A percentile compares a stretch with the other conserved stretches of the same genome.
These are phyloP conservation scores for Colletotrichum acutatum DNA, from an alignment of 2,329 filamentous ascomycete genomes.

Conservation along the genomic window DNA sequence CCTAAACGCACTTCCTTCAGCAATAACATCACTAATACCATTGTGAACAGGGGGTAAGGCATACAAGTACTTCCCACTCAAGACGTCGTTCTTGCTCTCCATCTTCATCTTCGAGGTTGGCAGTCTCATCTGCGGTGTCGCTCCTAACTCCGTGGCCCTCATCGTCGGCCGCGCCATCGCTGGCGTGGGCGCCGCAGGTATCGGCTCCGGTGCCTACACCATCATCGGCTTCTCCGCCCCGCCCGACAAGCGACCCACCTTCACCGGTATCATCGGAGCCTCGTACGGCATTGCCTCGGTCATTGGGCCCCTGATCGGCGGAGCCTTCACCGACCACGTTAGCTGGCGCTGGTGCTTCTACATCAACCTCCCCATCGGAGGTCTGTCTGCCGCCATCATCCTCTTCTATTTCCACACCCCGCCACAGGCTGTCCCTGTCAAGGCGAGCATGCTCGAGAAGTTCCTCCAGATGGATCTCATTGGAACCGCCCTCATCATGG, in stretches of 20 bases:
- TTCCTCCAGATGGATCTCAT: constrained; percentile 59
- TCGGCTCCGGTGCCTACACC: constrained; percentile 58
- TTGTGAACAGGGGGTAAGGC: constrained; percentile 53
- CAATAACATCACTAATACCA: constrained; percentile 39
- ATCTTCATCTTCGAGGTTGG: constrained; percentile 67
- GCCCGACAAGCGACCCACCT: constrained; percentile 48
- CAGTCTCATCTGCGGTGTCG: constrained; percentile 61
- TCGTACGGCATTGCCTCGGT: constrained; percentile 50
- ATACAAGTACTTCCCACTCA: constrained; percentile 64
- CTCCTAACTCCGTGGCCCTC: constrained; percentile 58
- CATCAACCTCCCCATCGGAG: constrained; percentile 50
- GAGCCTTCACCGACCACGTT: constrained; percentile 50
- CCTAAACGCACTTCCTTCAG: constrained; percentile 30
- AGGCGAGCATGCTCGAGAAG: constrained; percentile 54
- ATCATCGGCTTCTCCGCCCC: constrained; percentile 58
- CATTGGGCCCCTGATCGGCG: constrained; percentile 50
- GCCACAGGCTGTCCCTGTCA: constrained; percentile 48
- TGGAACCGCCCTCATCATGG: constrained; percentile 58
- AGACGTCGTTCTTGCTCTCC: constrained; percentile 58
- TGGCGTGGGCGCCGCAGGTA: constrained; percentile 58
- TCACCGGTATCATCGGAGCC: constrained; percentile 51
- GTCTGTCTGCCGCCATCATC: constrained; percentile 47
- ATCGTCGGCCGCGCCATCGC: constrained; percentile 64
- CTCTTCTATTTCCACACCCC: constrained; percentile 56
- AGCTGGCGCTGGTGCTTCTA: constrained; percentile 55